These are phyloP conservation scores for Cydonia oblonga DNA, from an alignment of 331 rosid genomes.

Conservation along the genomic window DNA sequence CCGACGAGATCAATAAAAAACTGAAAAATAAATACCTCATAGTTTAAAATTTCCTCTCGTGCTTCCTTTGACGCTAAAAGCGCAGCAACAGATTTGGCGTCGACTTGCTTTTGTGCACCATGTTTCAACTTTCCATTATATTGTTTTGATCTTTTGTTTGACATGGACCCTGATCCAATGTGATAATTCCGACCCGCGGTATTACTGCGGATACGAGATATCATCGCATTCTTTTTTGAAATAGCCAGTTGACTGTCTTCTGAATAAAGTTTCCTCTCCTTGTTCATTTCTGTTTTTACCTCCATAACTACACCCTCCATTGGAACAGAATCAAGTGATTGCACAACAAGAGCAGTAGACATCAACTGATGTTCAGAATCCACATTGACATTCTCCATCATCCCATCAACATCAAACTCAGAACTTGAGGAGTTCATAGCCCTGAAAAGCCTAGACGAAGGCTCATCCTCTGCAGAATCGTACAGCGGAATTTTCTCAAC, in stretches of 20 bases:
- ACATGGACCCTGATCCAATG: conserved; percentile 42
- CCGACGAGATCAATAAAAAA: not conserved
- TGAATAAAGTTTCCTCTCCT: conserved; percentile 34
- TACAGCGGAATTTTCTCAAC: conserved; percentile 93
- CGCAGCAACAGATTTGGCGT: conserved; percentile 55
- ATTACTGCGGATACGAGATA: conserved; percentile 60
- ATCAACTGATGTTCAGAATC: conserved; percentile 39
- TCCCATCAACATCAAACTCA: conserved; percentile 31
- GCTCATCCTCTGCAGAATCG: conserved; percentile 97
- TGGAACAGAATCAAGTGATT: conserved; percentile 38
- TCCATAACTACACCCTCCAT: conserved; percentile 31
- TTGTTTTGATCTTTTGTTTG: conserved; percentile 54
- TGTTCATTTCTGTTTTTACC: conserved; percentile 36
- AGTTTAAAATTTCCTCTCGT: conserved; percentile 59
- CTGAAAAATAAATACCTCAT: conserved; percentile 41
- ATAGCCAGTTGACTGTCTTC: conserved; percentile 37
- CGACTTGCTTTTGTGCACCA: conserved; percentile 42
- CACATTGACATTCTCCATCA: conserved; percentile 23
- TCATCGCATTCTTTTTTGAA: conserved; percentile 54
- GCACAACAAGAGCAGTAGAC: conserved; percentile 35
- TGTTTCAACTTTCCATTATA: conserved; percentile 49
- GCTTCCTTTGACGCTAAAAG: conserved; percentile 62
- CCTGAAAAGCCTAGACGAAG: conserved; percentile 30
- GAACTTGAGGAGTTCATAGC: conserved; percentile 14
- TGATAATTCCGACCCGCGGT: conserved; percentile 56